Conservation (phyloP, 208 protist genomes). For the Leishmania braziliensis region DNA sequence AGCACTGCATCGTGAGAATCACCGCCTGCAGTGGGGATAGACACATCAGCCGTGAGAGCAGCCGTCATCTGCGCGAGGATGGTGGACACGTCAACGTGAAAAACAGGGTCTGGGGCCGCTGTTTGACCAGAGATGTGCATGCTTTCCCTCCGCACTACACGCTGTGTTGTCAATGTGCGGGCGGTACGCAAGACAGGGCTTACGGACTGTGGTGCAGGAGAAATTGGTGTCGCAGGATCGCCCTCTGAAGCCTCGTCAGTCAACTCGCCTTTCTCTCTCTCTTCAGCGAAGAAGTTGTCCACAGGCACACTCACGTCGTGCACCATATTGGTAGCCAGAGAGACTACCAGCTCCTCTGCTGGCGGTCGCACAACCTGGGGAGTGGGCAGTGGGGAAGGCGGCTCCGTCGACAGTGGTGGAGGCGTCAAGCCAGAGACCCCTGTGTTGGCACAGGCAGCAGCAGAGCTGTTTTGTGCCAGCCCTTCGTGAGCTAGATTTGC, state of each 20-base stretch:
- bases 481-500: not conserved
- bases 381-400: not conserved
- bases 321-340: constrained; percentile 19
- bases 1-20: not conserved
- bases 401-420: not conserved
- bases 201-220: not conserved
- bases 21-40: not conserved
- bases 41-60: constrained; percentile 11
- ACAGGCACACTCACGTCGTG: constrained; percentile 10
- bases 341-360: constrained; percentile 9
- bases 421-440: not conserved
- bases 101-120: not conserved
- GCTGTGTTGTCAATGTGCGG: constrained; percentile 19
- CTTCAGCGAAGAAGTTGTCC: constrained; percentile 27
- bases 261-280: not conserved
- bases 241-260: not conserved
- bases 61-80: constrained; percentile 30
- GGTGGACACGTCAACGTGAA: constrained; percentile 17
- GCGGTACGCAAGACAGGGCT: not conserved
- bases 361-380: not conserved
- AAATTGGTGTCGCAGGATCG: not conserved
- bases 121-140: not conserved
- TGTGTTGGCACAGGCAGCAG: not conserved
- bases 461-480: not conserved
- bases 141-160: constrained; percentile 10